A percentile compares a stretch with the other conserved stretches of the same genome.
phyloP scores from a whole-genome alignment of 2,329 filamentous ascomycete genomes.

The Aspergillus vadensis region DNA sequence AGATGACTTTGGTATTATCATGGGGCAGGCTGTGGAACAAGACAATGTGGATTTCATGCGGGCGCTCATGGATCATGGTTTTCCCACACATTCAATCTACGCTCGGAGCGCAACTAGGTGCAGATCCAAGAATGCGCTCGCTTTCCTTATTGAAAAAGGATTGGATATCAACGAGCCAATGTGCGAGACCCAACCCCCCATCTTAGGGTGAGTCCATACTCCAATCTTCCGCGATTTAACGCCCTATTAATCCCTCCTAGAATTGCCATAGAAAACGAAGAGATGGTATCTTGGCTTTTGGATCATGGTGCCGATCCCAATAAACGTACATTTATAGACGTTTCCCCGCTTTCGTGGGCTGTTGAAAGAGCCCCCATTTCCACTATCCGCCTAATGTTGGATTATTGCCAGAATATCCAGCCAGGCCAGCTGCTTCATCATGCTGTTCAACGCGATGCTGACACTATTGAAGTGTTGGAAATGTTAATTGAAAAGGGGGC shows the following conservation, averaged over 20 bases:
- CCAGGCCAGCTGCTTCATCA: conserved; percentile 29
- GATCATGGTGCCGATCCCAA: conserved; percentile 32
- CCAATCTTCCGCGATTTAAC: neutral
- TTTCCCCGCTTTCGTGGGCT: conserved; percentile 28
- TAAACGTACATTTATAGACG: conserved; percentile 24
- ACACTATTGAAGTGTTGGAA: conserved; percentile 20
- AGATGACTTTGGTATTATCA: conserved; percentile 20
- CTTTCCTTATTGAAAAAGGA: conserved; percentile 19
- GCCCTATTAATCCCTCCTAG: neutral
- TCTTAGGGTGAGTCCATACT: conserved; percentile 23
- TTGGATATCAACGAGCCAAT: conserved; percentile 29
- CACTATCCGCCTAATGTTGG: conserved; percentile 24
- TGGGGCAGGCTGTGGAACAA: conserved; percentile 25
- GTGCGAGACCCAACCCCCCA: conserved; percentile 20
- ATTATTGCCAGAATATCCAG: conserved; percentile 19
- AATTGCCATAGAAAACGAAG: conserved; percentile 22
- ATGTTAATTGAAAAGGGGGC: conserved; percentile 24
- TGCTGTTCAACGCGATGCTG: conserved; percentile 18
- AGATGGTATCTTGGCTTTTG: conserved; percentile 30
- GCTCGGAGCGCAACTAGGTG: conserved; percentile 16
- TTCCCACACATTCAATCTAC: conserved; percentile 22
- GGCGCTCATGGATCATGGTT: conserved; percentile 22
- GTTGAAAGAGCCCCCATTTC: conserved; percentile 23
- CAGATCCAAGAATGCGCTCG: conserved; percentile 16
- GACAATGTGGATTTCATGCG: conserved; percentile 16